Evolutionary conservation across 768 basidiomycete genomes (phyloP), one percentile per base, ranked within the genome.

Genomic region (Lactarius pseudohatsudake): DNA sequence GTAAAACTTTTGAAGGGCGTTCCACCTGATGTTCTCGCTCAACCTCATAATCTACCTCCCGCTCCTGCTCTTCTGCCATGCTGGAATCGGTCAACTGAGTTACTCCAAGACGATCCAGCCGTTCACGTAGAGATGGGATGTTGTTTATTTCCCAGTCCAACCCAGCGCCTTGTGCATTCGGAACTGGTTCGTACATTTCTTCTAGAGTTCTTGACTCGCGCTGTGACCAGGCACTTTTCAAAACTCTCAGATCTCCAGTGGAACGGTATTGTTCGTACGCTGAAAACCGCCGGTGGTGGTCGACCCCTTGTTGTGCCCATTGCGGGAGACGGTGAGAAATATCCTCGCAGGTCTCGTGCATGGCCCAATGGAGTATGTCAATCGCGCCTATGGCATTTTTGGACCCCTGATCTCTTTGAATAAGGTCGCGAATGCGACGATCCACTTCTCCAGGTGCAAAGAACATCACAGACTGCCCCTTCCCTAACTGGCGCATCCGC

Each of bases 281-380:
- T 13, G 22, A 13, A 36, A 30, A 54, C 15, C 64, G 64, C 11
- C 22, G 15, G 13, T 50, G 16, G 36, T 64, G 58, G 34, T 58
- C 57, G n/a, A 64, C 11, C 34, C 64, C 64, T 32, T 64, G 64
- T 38, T 50, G 41, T 1, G 34, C 57, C 64, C 64, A 59, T 20
- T 64, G 34, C 20, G 64, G 64, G 36, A 64, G 45, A 13, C 53
- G 45, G 26, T 36, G 57, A n/a, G 34, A 1, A 26, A 64, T 64
- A 41, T 64, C 64, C 32, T 50, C 57, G 38, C 64, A 64, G 16
- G 64, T 64, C 57, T 64, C 57, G 34, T 57, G n/a, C 57, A 64
- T 57, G 10, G 34, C 63, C 63, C 63, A 64, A 22, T 57, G 57
- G 50, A 64, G 22, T 18, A 64, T 32, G 45, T 64, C 64, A 11